phyloP scores from a whole-genome alignment of 768 basidiomycete species.

The Paxillus involutus region DNA sequence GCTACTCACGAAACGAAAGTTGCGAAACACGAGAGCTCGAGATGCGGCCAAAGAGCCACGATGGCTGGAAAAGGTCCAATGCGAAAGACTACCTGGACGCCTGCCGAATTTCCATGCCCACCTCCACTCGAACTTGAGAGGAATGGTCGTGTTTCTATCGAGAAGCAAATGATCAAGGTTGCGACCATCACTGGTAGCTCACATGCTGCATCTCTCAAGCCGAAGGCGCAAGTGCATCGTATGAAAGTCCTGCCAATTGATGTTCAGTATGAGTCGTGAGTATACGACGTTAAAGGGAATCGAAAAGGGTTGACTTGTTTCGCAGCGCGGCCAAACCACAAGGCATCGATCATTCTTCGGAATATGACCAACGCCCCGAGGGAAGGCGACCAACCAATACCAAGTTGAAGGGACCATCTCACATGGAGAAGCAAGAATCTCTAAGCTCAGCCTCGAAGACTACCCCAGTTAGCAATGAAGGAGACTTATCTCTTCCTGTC shows the following conservation, averaged over 20 bases:
- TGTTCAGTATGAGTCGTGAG: slow-evolving; percentile 5
- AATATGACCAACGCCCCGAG: background rate
- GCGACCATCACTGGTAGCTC: background rate
- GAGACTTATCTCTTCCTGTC: slow-evolving; percentile 20
- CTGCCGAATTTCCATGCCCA: background rate
- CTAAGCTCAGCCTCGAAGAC: slow-evolving; percentile 6
- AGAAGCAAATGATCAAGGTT: background rate
- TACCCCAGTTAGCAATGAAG: background rate
- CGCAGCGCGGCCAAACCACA: slow-evolving; percentile 2
- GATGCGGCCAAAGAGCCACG: background rate
- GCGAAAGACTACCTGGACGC: background rate
- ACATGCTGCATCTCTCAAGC: background rate
- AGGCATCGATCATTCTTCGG: background rate
- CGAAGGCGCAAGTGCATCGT: background rate
- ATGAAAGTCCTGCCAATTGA: too few relatives aligned
- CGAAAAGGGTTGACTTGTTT: background rate
- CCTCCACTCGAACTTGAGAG: background rate
- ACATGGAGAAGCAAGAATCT: background rate
- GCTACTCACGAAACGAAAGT: background rate
- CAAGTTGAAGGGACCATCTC: background rate
- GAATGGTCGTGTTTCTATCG: background rate
- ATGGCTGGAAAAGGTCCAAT: background rate
- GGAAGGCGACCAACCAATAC: background rate
- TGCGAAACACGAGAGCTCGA: background rate
- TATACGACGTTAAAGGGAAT: background rate